Evolutionary conservation across 75 land plant genomes (phyloP).

Genomic region (Adiantum capillusveneris): DNA sequence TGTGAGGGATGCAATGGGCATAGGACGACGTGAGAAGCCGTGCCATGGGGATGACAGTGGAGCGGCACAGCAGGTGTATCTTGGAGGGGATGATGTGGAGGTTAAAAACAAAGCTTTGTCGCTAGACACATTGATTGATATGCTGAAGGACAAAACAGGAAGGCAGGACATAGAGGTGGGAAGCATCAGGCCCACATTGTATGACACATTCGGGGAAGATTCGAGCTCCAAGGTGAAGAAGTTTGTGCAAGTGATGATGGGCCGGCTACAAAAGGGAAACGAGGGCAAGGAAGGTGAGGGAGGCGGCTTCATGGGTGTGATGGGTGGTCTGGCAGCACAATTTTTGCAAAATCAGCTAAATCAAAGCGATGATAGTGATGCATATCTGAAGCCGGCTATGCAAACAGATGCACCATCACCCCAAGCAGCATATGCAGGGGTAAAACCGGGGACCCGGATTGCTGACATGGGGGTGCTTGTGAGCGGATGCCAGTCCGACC

Average conservation of each 20-base stretch:
- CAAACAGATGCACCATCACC: slow-evolving; percentile 9
- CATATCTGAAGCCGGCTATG: slow-evolving; percentile 9
- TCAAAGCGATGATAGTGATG: slow-evolving; percentile 17
- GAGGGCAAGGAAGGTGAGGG: slow-evolving; percentile 27
- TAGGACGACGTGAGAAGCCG: slow-evolving; percentile 6
- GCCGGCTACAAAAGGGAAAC: slow-evolving; percentile 14
- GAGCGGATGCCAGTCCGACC: slow-evolving; percentile 82
- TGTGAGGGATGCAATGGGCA: slow-evolving; percentile 1
- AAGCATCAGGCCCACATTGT: slow-evolving; percentile 25
- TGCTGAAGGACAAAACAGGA: slow-evolving; percentile 18
- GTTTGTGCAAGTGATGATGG: slow-evolving; percentile 14
- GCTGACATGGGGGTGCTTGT: slow-evolving; percentile 64
- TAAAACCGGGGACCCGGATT: slow-evolving; percentile 6
- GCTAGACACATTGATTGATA: slow-evolving; percentile 14
- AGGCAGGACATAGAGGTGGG: slow-evolving; percentile 13
- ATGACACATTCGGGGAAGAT: slow-evolving; percentile 22
- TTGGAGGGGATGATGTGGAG: slow-evolving; percentile 4
- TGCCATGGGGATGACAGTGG: slow-evolving; percentile 16
- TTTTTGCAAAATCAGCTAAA: slow-evolving; percentile 19
- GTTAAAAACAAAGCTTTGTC: slow-evolving; percentile 19
- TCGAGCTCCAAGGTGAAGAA: slow-evolving; percentile 28
- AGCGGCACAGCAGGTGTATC: slow-evolving; percentile 11
- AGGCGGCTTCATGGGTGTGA: slow-evolving; percentile 28
- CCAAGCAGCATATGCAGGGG: slow-evolving; percentile 4
- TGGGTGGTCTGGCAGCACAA: slow-evolving; percentile 10